Base-by-base conservation (phyloP, 192 early-diverging fungal genomes). In the Mortierella antarctica region DNA sequence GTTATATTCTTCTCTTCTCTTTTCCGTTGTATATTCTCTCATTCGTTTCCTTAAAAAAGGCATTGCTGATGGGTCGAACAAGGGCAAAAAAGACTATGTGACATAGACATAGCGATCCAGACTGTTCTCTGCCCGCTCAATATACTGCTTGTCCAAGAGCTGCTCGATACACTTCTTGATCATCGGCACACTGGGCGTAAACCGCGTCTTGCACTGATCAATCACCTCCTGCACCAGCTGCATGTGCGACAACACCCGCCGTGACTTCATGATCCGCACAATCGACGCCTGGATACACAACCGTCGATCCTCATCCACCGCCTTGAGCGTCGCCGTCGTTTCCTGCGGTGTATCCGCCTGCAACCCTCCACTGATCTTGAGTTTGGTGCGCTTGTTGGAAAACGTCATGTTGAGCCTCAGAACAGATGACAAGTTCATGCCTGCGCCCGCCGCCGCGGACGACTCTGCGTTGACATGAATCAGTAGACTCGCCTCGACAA, bases 161-260 rank as follows among this genome's bases (percentile, higher is more conserved):
- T 90, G 87, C 85, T 96, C 95, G 54, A 96, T 93, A 64, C 91
- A 91, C 71, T 93, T 93, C 65, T 96, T 96, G 73, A 96, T 93
- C 74, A 92, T 81, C 2, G 89, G 77, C 41, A 96, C 87, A 41
- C 70, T 85, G 12, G 95, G 94, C 11, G 82, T 56, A 74, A 96
- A 96, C 51, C 92, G 85, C 21, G 86, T 70, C 62, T 87, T 91
- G 14, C 91, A 83, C 56, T 90, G 93, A 44, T 87, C 85, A 69
- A 96, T 91, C 15, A 95, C 91, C 58, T 95, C 92, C 58, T 90
- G 84, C 13, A 96, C 85, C 40, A 96, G 77, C 57, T 87, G 84
- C n/a, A 82, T 80, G 77, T 96, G 94, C 13, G 75, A 72, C 51
- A 95, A 56, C 20, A 87, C 75, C 66, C 91, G 82, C 8, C 93